A percentile compares a stretch with the other conserved stretches of the same genome.
phyloP scores from a whole-genome alignment of 2,329 filamentous ascomycete species.

The Gnomoniopsis smithogilvyi region DNA sequence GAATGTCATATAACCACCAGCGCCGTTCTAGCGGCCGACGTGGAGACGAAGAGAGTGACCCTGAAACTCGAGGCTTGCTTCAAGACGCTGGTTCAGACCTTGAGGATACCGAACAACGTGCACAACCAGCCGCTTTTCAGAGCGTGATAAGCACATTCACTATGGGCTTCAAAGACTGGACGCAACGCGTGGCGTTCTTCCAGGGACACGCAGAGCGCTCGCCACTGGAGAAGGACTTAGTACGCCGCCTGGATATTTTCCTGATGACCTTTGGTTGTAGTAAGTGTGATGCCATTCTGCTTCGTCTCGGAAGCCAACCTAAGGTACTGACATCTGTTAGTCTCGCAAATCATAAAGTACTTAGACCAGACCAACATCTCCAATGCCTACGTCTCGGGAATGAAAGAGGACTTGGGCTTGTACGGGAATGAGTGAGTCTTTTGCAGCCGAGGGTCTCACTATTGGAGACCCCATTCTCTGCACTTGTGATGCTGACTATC shows the following conservation, averaged over 20 bases:
- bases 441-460: too few relatives aligned
- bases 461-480: background rate
- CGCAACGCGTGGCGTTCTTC: constrained; percentile 7
- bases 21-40: background rate
- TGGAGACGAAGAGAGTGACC: background rate
- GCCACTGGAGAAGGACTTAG: constrained; percentile 29
- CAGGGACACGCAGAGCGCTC: constrained; percentile 21
- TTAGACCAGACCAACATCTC: constrained; percentile 36
- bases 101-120: background rate
- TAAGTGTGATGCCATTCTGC: background rate
- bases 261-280: constrained; percentile 32
- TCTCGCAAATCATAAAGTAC: constrained; percentile 29
- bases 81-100: background rate
- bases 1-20: constrained; percentile 4
- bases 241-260: constrained; percentile 31
- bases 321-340: background rate
- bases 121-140: background rate
- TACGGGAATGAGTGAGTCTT: constrained; percentile 24
- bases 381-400: constrained; percentile 36
- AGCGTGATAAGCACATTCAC: background rate
- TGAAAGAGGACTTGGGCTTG: constrained; percentile 33
- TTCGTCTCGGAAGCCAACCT: background rate
- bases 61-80: constrained; percentile 5
- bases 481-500: background rate
- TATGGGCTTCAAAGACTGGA: constrained; percentile 8